Evolutionary conservation across 2,329 filamentous ascomycete species (phyloP).

Genomic region (Aspergillus thermomutatus): DNA sequence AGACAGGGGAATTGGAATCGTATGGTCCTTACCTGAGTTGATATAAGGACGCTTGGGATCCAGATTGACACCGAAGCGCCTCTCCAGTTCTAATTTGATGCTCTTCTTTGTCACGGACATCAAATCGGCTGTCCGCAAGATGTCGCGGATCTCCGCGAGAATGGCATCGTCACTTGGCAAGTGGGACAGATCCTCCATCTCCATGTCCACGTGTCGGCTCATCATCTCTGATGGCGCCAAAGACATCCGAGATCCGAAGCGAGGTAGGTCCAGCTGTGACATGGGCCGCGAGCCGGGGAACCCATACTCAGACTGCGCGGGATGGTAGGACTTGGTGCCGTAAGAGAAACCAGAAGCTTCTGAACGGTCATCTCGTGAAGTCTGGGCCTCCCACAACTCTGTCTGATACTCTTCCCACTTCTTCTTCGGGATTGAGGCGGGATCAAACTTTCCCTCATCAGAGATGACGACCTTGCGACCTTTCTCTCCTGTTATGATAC

Average conservation of each 20-base stretch:
- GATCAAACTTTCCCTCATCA: constrained; percentile 98
- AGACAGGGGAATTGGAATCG: constrained; percentile 11
- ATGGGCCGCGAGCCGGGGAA: constrained; percentile 60
- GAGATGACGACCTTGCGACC: constrained; percentile 90
- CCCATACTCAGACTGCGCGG: constrained; percentile 67
- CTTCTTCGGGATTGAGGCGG: constrained; percentile 87
- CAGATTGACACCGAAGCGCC: constrained; percentile 79
- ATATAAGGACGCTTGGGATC: constrained; percentile 91
- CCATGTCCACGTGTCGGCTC: constrained; percentile 64
- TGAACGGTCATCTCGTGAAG: constrained; percentile 75
- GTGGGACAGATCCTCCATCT: constrained; percentile 70
- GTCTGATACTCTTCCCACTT: constrained; percentile 99
- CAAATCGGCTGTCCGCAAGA: constrained; percentile 83
- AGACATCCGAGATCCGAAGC: constrained; percentile 68
- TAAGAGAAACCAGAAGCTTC: constrained; percentile 94
- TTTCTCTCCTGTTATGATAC: constrained; percentile 90
- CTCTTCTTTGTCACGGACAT: constrained; percentile 99
- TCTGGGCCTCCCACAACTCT: constrained; percentile 95
- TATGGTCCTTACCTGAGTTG: constrained; percentile 69
- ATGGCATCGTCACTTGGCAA: constrained; percentile 87
- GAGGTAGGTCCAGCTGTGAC: constrained; percentile 58
- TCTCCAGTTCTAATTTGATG: constrained; percentile 89
- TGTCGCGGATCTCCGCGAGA: constrained; percentile 89
- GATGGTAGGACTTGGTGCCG: constrained; percentile 73
- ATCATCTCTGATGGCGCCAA: constrained; percentile 71